Evolutionary conservation across 768 basidiomycete species (phyloP).

Genomic region (Phallus indusiatus): DNA sequence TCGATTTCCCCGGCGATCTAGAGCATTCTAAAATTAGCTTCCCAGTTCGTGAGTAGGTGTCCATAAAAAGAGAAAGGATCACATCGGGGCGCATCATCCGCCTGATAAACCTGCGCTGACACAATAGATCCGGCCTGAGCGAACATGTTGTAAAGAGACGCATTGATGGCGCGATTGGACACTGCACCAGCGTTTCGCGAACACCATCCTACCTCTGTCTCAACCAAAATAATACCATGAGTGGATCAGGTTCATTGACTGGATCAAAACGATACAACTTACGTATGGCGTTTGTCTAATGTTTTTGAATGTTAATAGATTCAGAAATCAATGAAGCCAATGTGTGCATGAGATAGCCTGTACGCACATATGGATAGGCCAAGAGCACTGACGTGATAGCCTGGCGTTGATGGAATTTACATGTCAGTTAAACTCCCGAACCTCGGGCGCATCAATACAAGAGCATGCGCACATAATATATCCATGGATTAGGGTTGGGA

Average conservation of each 20-base stretch:
- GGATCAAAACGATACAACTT: background rate
- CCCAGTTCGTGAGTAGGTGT: conserved; percentile 20
- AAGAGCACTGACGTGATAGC: conserved; percentile 35
- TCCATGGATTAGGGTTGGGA: conserved; percentile 42
- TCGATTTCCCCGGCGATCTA: conserved; percentile 53
- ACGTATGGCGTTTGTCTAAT: conserved; percentile 38
- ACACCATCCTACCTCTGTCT: conserved; percentile 37
- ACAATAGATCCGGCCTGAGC: conserved; percentile 49
- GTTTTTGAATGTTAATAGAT: conserved; percentile 6
- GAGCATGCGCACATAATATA: conserved; percentile 28
- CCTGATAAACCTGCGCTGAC: conserved; percentile 46
- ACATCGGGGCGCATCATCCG: conserved; percentile 34
- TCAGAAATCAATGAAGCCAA: conserved; percentile 12
- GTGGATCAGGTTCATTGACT: background rate
- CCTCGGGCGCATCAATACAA: background rate
- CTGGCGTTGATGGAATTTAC: no score
- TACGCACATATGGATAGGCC: conserved; percentile 30
- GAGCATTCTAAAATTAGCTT: background rate
- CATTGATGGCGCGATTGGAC: conserved; percentile 36
- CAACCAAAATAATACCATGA: conserved; percentile 26
- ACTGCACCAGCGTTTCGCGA: conserved; percentile 55
- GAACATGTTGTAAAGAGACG: conserved; percentile 52
- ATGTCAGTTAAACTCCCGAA: no score
- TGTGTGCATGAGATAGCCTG: conserved; percentile 7
- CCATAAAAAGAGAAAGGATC: background rate